Evolutionary conservation across 2,329 filamentous ascomycete species (phyloP).

Genomic region (Talaromyces sp.): DNA sequence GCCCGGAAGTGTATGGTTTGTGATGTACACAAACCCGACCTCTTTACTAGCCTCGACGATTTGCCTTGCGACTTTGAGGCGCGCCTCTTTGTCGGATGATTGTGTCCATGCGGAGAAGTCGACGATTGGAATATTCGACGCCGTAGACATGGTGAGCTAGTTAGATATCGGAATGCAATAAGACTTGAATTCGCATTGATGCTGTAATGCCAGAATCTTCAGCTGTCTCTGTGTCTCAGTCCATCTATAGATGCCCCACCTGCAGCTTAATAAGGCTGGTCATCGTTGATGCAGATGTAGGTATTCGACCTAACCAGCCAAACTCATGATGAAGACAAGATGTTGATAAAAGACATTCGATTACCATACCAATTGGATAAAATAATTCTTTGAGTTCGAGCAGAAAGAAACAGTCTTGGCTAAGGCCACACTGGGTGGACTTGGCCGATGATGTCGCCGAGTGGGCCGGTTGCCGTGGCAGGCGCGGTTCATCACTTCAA

Average conservation of each 20-base stretch:
- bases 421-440: not conserved
- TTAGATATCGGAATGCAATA: not conserved
- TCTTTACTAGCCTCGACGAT: slow-evolving; percentile 78
- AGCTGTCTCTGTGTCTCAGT: not conserved
- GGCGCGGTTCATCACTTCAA: not conserved
- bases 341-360: not conserved
- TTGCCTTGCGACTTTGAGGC: slow-evolving; percentile 60
- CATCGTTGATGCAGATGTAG: not conserved
- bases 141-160: not conserved
- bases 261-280: not conserved
- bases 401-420: not conserved
- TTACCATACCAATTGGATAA: no score
- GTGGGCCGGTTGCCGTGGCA: slow-evolving; percentile 20
- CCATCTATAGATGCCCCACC: not conserved
- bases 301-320: not conserved
- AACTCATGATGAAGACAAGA: not conserved
- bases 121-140: not conserved
- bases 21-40: slow-evolving; percentile 85
- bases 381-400: not conserved
- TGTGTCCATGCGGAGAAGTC: not conserved
- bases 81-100: not conserved
- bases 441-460: not conserved
- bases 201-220: not conserved
- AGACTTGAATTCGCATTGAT: not conserved
- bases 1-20: slow-evolving; percentile 69